Percentiles rank a stretch among this genome's conserved stretches.
Conservation (phyloP, 768 basidiomycete genomes). For the Hydnum rufescens region DNA sequence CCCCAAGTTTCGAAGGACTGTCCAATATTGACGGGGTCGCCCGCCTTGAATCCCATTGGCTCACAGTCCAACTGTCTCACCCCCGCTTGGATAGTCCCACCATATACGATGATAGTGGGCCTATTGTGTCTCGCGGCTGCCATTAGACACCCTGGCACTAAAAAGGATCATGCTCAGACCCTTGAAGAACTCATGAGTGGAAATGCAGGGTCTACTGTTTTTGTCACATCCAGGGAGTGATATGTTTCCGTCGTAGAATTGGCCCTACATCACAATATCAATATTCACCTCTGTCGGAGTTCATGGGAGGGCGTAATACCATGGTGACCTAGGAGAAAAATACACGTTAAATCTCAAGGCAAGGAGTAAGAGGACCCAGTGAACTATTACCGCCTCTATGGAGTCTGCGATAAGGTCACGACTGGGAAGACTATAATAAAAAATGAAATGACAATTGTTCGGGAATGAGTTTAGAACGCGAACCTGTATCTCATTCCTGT, state of each 20-base stretch:
- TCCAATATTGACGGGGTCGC: constrained; percentile 67
- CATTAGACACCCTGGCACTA: constrained; percentile 68
- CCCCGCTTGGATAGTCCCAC: constrained; percentile 68
- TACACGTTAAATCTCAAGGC: background rate
- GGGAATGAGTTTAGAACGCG: background rate
- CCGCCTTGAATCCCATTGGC: constrained; percentile 52
- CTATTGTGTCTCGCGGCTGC: constrained; percentile 75
- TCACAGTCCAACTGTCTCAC: constrained; percentile 58
- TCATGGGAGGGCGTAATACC: constrained; percentile 5
- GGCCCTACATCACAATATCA: constrained; percentile 21
- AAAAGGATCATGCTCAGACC: background rate
- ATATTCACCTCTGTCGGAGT: too few species aligned
- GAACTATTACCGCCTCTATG: constrained; percentile 46
- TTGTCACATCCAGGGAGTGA: constrained; percentile 44
- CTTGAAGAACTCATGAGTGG: background rate
- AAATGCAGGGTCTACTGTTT: constrained; percentile 27
- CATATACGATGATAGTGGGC: constrained; percentile 70
- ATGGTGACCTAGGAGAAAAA: background rate
- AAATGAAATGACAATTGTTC: constrained; percentile 1
- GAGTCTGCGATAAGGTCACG: constrained; percentile 83
- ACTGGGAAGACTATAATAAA: constrained; percentile 42
- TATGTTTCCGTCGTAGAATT: constrained; percentile 71
- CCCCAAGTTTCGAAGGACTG: constrained; percentile 78
- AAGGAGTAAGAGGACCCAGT: constrained; percentile 32
- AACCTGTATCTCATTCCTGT: constrained; percentile 77